These are phyloP conservation scores for Leptographium procerum DNA, from an alignment of 2,329 filamentous ascomycete genomes.

Conservation along the genomic window DNA sequence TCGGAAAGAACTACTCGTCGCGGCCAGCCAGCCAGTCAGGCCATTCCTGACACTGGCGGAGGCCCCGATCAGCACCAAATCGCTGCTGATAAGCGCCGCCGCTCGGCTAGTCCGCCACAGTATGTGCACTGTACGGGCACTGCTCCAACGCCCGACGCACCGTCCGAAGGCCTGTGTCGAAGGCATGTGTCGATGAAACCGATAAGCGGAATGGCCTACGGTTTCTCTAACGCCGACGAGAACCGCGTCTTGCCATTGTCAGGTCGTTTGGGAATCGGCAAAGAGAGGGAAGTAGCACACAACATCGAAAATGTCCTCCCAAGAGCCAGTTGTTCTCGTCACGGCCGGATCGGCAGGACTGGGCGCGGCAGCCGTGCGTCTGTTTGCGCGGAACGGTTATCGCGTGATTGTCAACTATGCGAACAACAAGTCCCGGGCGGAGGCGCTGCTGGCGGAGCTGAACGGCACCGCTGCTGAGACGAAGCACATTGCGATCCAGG, in stretches of 20 bases:
- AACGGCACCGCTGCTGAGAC: conserved; percentile 16
- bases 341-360: conserved; percentile 52
- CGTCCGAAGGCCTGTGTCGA: not conserved
- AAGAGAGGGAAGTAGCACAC: too few species aligned
- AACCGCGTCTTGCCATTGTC: too few species aligned
- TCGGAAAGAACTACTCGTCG: not conserved
- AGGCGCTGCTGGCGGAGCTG: conserved; percentile 45
- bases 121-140: not conserved
- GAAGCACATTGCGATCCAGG: conserved; percentile 45
- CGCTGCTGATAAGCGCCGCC: not conserved
- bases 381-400: conserved; percentile 57
- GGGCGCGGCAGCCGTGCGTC: conserved; percentile 54
- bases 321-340: conserved; percentile 27
- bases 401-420: conserved; percentile 66
- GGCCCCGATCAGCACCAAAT: not conserved
- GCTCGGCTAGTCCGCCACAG: not conserved
- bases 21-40: not conserved
- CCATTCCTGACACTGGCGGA: not conserved
- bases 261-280: too few species aligned
- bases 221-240: not conserved
- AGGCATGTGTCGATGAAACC: too few species aligned
- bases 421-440: conserved; percentile 47
- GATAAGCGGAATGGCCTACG: not conserved
- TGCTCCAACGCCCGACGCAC: not conserved
- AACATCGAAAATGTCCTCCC: conserved; percentile 5